A percentile compares a stretch with the other conserved stretches of the same genome.
Conservation (phyloP, 495 filamentous ascomycete species). For the Friedmanniomyces simplex region DNA sequence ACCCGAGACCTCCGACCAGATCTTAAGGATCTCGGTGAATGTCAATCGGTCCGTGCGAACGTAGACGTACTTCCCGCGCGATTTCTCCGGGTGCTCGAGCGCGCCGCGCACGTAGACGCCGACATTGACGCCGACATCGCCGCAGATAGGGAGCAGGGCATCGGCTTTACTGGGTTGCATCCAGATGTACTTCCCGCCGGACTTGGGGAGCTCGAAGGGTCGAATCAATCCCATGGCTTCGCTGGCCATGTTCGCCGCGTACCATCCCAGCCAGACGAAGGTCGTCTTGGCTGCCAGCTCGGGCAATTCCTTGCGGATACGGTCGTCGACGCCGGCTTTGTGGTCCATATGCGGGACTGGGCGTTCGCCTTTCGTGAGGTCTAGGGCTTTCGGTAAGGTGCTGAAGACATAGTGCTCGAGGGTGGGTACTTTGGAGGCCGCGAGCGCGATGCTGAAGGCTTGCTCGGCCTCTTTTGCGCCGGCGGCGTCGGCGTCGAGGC, state of each 20-base stretch:
- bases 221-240: neutral
- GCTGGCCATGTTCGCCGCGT: constrained; percentile 4
- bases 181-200: constrained; percentile 14
- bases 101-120: constrained; percentile 15
- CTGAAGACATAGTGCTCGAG: constrained; percentile 28
- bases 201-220: constrained; percentile 5
- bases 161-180: constrained; percentile 15
- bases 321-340: constrained; percentile 25
- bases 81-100: constrained; percentile 9
- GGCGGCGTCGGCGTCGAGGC: constrained; percentile 3
- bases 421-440: constrained; percentile 21
- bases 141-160: constrained; percentile 15
- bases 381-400: constrained; percentile 22
- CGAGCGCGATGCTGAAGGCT: constrained; percentile 25
- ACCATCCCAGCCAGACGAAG: constrained; percentile 21
- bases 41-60: constrained; percentile 17
- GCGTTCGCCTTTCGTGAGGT: constrained; percentile 15
- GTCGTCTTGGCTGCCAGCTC: constrained; percentile 27
- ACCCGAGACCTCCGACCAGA: constrained; percentile 22
- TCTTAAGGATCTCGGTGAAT: constrained; percentile 16
- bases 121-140: constrained; percentile 15
- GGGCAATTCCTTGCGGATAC: constrained; percentile 21
- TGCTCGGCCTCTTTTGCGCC: constrained; percentile 15
- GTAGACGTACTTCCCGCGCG: constrained; percentile 21
- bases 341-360: constrained; percentile 28